Conservation (phyloP, 495 filamentous ascomycete genomes). For the Filosporella fistucella region DNA sequence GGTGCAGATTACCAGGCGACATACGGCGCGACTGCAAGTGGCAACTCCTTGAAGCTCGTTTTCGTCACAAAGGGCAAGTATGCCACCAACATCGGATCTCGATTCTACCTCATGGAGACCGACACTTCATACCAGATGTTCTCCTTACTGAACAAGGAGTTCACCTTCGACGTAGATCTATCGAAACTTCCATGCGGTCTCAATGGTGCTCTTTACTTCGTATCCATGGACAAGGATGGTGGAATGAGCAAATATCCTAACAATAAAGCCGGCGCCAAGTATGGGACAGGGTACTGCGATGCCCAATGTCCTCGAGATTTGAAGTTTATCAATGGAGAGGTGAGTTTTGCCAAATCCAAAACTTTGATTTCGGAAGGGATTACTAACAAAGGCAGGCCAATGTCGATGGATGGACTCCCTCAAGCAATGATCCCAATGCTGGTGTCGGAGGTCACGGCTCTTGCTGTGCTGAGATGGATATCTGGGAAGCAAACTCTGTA, state of each 20-base stretch:
- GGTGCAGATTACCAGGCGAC: conserved; percentile 52
- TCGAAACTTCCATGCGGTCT: conserved; percentile 64
- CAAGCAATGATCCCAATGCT: conserved; percentile 43
- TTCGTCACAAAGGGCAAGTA: conserved; percentile 41
- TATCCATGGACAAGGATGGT: conserved; percentile 62
- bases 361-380: not conserved
- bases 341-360: conserved; percentile 14
- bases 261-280: conserved; percentile 67
- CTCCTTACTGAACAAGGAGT: conserved; percentile 56
- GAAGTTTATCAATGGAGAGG: conserved; percentile 66
- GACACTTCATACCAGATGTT: conserved; percentile 52
- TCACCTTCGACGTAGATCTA: conserved; percentile 67
- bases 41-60: conserved; percentile 48
- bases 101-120: conserved; percentile 55
- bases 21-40: conserved; percentile 52
- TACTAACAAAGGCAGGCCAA: conserved; percentile 39
- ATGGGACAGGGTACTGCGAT: conserved; percentile 73
- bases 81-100: conserved; percentile 48
- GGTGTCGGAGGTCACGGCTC: conserved; percentile 52
- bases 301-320: conserved; percentile 63
- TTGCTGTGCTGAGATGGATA: conserved; percentile 68
- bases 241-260: conserved; percentile 44
- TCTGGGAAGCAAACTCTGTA: conserved; percentile 63
- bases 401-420: conserved; percentile 44
- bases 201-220: conserved; percentile 70